A percentile compares a stretch with the other conserved stretches of the same genome.
Evolutionary conservation across 768 basidiomycete genomes (phyloP).

Genomic region (Hericium alpestre): DNA sequence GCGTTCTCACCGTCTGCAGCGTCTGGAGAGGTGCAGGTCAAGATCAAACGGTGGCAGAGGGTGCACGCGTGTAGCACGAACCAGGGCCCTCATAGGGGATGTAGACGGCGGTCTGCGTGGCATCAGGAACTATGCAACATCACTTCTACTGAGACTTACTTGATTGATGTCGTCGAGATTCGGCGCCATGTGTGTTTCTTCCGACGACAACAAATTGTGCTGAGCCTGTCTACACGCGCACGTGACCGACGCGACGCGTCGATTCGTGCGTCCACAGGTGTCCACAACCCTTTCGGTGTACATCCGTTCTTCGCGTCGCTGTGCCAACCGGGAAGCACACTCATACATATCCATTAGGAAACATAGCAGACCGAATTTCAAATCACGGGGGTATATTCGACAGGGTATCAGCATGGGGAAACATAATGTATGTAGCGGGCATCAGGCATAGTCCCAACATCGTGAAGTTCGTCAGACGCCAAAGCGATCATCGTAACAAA

Average conservation of each 20-base stretch:
- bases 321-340: no score
- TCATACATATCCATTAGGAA: no score
- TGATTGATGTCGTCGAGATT: constrained; percentile 11
- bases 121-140: background rate
- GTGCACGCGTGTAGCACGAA: background rate
- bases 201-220: no score
- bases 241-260: background rate
- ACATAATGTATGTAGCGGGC: background rate
- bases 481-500: background rate
- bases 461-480: background rate
- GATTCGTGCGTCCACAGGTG: background rate
- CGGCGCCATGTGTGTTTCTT: background rate
- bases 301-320: no score
- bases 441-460: no score
- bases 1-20: background rate
- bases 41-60: background rate
- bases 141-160: background rate
- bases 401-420: background rate
- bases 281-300: no score
- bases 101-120: constrained; percentile 7
- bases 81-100: constrained; percentile 7
- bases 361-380: no score
- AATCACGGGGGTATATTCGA: background rate
- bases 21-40: background rate
- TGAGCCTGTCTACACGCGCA: no score